These are phyloP conservation scores for Takashimella tepidaria DNA, from an alignment of 1,284 basidiomycete genomes.

Conservation along the genomic window DNA sequence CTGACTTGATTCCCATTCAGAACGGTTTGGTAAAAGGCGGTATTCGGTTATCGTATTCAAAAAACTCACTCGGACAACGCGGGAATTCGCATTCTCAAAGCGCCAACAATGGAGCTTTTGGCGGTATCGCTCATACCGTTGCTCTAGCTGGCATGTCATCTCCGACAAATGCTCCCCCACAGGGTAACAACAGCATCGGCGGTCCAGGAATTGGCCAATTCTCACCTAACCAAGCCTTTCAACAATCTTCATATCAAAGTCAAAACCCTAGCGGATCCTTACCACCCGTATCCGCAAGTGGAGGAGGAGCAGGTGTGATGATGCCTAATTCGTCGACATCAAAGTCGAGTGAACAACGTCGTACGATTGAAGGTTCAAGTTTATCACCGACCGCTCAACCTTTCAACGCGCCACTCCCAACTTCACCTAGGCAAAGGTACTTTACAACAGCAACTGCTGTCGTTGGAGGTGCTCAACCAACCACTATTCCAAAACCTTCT, in stretches of 20 bases:
- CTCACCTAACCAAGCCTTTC: too few species aligned
- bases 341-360: slow-evolving; percentile 4
- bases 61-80: slow-evolving; percentile 74
- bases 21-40: slow-evolving; percentile 88
- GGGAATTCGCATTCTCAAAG: slow-evolving; percentile 36
- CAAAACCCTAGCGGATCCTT: slow-evolving; percentile 15
- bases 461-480: not conserved
- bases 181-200: slow-evolving; percentile 7
- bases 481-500: not conserved
- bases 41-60: slow-evolving; percentile 91
- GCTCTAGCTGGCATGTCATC: slow-evolving; percentile 39
- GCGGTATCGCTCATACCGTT: slow-evolving; percentile 44
- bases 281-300: slow-evolving; percentile 7
- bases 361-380: slow-evolving; percentile 18
- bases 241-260: slow-evolving; percentile 5
- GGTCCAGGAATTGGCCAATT: not conserved
- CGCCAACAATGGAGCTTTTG: slow-evolving; percentile 30
- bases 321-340: not conserved
- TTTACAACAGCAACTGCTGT: slow-evolving; percentile 9
- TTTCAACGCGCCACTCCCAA: slow-evolving; percentile 33
- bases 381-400: slow-evolving; percentile 44
- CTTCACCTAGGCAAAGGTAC: slow-evolving; percentile 36
- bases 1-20: slow-evolving; percentile 10
- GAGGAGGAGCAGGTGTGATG: not conserved
- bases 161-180: slow-evolving; percentile 2